Percentiles rank a stretch among this genome's conserved stretches.
phyloP scores from a whole-genome alignment of 768 basidiomycete species.

The Rhizopogon vinicolor region DNA sequence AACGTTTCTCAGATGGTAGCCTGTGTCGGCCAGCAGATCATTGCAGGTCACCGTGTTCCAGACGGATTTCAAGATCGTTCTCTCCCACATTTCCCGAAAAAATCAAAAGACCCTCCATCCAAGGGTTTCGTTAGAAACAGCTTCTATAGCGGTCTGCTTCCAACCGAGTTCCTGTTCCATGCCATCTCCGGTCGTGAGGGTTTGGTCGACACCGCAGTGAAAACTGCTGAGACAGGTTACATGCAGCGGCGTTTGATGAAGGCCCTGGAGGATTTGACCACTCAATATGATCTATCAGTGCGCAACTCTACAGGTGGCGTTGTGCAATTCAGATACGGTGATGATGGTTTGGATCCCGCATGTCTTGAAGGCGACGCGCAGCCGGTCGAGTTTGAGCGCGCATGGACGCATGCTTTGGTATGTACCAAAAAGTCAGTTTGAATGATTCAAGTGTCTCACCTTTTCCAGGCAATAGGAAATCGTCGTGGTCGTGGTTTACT shows the following conservation, averaged over 20 bases:
- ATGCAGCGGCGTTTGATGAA: conserved; percentile 99
- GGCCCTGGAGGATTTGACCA: conserved; percentile 93
- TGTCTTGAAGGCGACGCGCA: conserved; percentile 94
- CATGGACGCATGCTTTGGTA: conserved; percentile 83
- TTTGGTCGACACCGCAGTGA: conserved; percentile 98
- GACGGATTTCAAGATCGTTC: conserved; percentile 99
- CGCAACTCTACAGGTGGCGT: conserved; percentile 92
- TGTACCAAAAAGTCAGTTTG: conserved; percentile 12
- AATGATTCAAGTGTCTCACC: conserved; percentile 4
- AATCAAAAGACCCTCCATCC: conserved; percentile 91
- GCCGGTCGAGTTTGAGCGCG: conserved; percentile 85
- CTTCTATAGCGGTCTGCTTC: conserved; percentile 87
- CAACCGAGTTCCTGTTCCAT: conserved; percentile 98
- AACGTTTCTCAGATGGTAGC: conserved; percentile 99
- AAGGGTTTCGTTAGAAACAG: conserved; percentile 98
- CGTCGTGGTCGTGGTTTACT: conserved; percentile 62
- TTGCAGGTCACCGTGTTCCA: conserved; percentile 95
- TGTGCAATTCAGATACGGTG: conserved; percentile 96
- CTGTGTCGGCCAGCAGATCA: conserved; percentile 99
- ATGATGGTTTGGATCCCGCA: conserved; percentile 96
- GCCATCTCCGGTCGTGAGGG: conserved; percentile 99
- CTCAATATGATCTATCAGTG: conserved; percentile 94
- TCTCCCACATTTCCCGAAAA: conserved; percentile 97
- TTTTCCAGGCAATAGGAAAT: conserved; percentile 56
- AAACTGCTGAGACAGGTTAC: conserved; percentile 99